These are phyloP conservation scores for Penicillium sp. DNA, from an alignment of 2,329 filamentous ascomycete species.

Conservation along the genomic window DNA sequence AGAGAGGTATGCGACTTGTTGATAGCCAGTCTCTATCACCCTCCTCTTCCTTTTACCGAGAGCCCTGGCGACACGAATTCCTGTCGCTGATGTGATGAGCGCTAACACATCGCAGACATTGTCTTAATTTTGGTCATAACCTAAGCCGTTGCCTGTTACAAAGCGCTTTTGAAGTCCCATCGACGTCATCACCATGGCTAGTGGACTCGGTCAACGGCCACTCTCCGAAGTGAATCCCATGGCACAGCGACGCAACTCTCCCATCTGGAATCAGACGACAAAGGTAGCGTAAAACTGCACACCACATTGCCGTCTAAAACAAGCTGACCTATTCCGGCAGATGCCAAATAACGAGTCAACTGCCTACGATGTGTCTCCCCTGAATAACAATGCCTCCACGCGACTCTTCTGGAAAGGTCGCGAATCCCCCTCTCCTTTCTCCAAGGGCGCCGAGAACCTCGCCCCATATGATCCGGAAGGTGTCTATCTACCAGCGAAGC, in stretches of 20 bases:
- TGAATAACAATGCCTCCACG: conserved; percentile 66
- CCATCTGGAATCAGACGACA: conserved; percentile 76
- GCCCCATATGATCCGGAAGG: conserved; percentile 60
- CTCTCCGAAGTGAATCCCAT: conserved; percentile 87
- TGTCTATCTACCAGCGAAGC: conserved; percentile 72
- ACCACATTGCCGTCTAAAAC: not conserved
- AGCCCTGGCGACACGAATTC: not conserved
- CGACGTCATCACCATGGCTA: conserved; percentile 65
- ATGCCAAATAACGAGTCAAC: conserved; percentile 73
- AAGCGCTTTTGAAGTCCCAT: conserved; percentile 20
- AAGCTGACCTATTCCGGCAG: conserved; percentile 55
- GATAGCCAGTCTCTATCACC: not conserved
- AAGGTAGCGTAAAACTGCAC: conserved; percentile 59
- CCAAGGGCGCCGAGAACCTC: conserved; percentile 70
- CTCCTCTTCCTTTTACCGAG: not conserved
- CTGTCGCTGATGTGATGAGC: conserved; percentile 1
- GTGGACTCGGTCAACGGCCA: conserved; percentile 66
- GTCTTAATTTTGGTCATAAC: conserved; percentile 7
- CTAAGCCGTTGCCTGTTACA: conserved; percentile 4
- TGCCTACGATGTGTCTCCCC: conserved; percentile 81
- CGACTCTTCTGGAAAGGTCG: conserved; percentile 87
- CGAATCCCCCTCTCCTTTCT: conserved; percentile 67
- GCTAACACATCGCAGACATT: conserved; percentile 19
- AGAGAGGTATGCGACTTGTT: conserved; percentile 24
- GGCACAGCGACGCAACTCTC: conserved; percentile 86